Percentiles rank a stretch among this genome's conserved stretches.
phyloP scores from a whole-genome alignment of 495 filamentous ascomycete species.

The Aspergillus taichungensis region DNA sequence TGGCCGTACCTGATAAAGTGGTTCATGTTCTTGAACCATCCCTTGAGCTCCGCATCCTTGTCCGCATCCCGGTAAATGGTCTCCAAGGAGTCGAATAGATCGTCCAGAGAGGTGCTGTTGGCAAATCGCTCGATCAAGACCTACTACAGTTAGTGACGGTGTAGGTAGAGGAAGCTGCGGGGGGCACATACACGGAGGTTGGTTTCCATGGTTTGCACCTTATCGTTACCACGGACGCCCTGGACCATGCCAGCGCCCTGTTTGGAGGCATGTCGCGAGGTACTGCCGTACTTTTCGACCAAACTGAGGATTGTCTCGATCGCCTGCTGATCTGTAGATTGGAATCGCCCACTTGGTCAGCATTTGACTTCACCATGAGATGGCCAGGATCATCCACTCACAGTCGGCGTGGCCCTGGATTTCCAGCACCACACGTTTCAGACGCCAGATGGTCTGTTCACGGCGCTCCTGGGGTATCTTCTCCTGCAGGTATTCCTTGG shows the following conservation, averaged over 20 bases:
- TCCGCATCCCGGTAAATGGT: slow-evolving; percentile 88
- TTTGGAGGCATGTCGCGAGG: slow-evolving; percentile 53
- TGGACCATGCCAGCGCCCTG: slow-evolving; percentile 59
- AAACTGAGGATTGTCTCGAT: slow-evolving; percentile 76
- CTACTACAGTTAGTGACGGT: slow-evolving; percentile 44
- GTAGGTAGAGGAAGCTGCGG: not conserved
- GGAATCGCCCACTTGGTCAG: not conserved
- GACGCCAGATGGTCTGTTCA: slow-evolving; percentile 81
- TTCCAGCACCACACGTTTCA: slow-evolving; percentile 98
- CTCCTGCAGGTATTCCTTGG: slow-evolving; percentile 62
- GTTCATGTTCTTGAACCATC: slow-evolving; percentile 81
- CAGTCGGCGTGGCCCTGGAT: slow-evolving; percentile 89
- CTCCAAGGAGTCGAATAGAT: slow-evolving; percentile 79
- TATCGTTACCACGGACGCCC: slow-evolving; percentile 53
- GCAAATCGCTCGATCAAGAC: slow-evolving; percentile 90
- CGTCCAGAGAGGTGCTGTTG: slow-evolving; percentile 82
- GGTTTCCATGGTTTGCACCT: slow-evolving; percentile 61
- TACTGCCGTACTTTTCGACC: slow-evolving; percentile 78
- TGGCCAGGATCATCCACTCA: slow-evolving; percentile 24
- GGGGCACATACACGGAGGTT: slow-evolving; percentile 59
- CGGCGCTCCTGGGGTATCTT: slow-evolving; percentile 93
- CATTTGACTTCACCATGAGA: not conserved
- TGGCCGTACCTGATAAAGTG: slow-evolving; percentile 53
- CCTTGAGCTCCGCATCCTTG: slow-evolving; percentile 73
- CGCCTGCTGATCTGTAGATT: slow-evolving; percentile 60